These are phyloP conservation scores for Tolypocladium ophioglossoides DNA, from an alignment of 2,329 filamentous ascomycete genomes.

Conservation along the genomic window DNA sequence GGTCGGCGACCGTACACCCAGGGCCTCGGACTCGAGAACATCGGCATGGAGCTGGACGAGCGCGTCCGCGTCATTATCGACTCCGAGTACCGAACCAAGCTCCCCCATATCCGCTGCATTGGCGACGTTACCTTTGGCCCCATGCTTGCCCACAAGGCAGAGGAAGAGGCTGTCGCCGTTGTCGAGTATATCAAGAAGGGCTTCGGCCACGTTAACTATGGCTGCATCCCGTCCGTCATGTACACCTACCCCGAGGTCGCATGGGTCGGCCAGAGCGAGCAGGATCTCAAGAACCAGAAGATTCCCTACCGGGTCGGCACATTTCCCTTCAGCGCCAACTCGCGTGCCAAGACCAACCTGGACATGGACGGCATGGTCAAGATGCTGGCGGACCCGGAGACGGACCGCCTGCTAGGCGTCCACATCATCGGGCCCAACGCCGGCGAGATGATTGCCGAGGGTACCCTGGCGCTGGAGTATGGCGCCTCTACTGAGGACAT, in stretches of 20 bases:
- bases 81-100: conserved; percentile 96
- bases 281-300: conserved; percentile 82
- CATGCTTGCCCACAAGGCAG: conserved; percentile 99
- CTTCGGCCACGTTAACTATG: conserved; percentile 98
- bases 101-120: conserved; percentile 92
- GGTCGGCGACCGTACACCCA: conserved; percentile 90
- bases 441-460: conserved; percentile 99
- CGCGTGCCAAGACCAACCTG: conserved; percentile 95
- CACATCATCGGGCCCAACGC: conserved; percentile 96
- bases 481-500: conserved; percentile 93
- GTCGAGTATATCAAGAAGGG: conserved; percentile 98
- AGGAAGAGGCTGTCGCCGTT: conserved; percentile 92
- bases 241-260: conserved; percentile 98
- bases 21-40: conserved; percentile 86
- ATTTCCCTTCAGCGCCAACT: conserved; percentile 98
- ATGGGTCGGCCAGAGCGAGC: conserved; percentile 97
- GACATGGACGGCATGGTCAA: conserved; percentile 95
- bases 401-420: conserved; percentile 86
- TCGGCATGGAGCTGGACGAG: conserved; percentile 85
- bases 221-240: conserved; percentile 96
- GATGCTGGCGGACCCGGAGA: conserved; percentile 93
- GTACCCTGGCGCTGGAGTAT: conserved; percentile 89
- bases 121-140: conserved; percentile 95
- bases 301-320: conserved; percentile 87
- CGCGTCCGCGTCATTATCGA: conserved; percentile 93